These are phyloP conservation scores for Cryptosporidium tyzzeri DNA, from an alignment of 169 alveolate species.

Conservation along the genomic window DNA sequence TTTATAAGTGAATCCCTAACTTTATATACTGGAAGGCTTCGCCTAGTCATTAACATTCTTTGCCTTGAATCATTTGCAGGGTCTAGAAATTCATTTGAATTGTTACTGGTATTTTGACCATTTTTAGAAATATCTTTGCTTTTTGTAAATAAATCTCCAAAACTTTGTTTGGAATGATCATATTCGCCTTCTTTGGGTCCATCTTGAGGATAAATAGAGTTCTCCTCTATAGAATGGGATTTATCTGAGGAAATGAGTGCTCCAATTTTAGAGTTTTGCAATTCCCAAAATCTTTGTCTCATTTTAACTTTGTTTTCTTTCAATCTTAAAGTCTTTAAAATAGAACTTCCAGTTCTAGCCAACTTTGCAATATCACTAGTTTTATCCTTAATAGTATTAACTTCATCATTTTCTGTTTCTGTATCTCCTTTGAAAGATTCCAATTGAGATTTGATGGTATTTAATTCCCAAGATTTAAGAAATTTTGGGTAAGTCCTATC, in stretches of 20 bases:
- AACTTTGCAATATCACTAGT: conserved; percentile 96
- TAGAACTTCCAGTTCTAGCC: conserved; percentile 96
- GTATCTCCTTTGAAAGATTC: conserved; percentile 73
- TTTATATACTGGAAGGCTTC: conserved; percentile 89
- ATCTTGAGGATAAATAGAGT: neutral
- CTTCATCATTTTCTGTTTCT: conserved; percentile 86
- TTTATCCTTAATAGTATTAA: conserved; percentile 95
- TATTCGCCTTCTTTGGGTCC: conserved; percentile 9
- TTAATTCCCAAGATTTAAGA: conserved; percentile 87
- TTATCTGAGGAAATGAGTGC: conserved; percentile 77
- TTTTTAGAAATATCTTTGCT: conserved; percentile 55
- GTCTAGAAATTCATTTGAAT: neutral
- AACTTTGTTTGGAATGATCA: conserved; percentile 1
- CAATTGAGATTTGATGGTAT: conserved; percentile 26
- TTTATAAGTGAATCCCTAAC: conserved; percentile 75
- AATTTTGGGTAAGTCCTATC: conserved; percentile 95
- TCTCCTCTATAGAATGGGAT: neutral
- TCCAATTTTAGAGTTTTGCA: conserved; percentile 92
- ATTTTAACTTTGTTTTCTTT: conserved; percentile 91
- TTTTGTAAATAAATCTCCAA: conserved; percentile 47
- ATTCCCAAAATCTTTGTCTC: conserved; percentile 94
- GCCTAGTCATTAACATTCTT: conserved; percentile 1
- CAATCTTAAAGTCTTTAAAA: conserved; percentile 91
- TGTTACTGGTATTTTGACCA: neutral
- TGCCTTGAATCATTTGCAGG: neutral